Base-by-base conservation (phyloP, 192 early-diverging fungal species). In the Anaeromyces robustus region DNA sequence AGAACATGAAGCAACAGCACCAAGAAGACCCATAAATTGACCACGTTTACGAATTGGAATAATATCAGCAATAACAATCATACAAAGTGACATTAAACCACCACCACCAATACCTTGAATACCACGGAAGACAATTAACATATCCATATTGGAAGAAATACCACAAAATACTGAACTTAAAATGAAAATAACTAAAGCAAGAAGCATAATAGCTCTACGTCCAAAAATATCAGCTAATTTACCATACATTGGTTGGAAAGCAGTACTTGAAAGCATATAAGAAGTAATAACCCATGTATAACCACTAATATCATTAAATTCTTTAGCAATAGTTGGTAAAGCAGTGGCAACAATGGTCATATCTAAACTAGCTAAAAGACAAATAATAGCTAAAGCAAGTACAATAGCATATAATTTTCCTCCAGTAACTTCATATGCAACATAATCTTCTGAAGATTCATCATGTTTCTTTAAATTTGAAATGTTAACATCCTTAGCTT, bases 171-270 rank as follows among this genome's bases (percentile, higher is more conserved):
- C 82, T 0, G 93, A 94, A 9, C 96, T 96, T 13, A 92, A 78
- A 79, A 92, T 89, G 83, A 99, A 99, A 30, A 96, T 81, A 30
- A 86, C 78, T 41, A 95, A 90, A 3, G 94, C 93, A 37, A 90
- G 87, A 0, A 96, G 80, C 32, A 98, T 90, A n/a, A 89, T 89
- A n/a, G 84, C 79, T 82, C 95, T 93, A 34, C 95, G 90, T 29
- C 95, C 96, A 86, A 96, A 93, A 81, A 97, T 97, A 82, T 98
- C 96, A 77, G 94, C 90, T 79, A 97, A 89, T 82, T 94, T 94
- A 78, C 92, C 94, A 85, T 96, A 96, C 5, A 88, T 83, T 79
- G 93, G 92, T 79, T 92, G 87, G 80, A 93, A 86, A 14, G 95
- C 88, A 0, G 94, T 93, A 30, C 81, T 84, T 2, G 89, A 68